Conservation (phyloP, 371 early-diverging fungal species). For the Apophysomyces variabilis region DNA sequence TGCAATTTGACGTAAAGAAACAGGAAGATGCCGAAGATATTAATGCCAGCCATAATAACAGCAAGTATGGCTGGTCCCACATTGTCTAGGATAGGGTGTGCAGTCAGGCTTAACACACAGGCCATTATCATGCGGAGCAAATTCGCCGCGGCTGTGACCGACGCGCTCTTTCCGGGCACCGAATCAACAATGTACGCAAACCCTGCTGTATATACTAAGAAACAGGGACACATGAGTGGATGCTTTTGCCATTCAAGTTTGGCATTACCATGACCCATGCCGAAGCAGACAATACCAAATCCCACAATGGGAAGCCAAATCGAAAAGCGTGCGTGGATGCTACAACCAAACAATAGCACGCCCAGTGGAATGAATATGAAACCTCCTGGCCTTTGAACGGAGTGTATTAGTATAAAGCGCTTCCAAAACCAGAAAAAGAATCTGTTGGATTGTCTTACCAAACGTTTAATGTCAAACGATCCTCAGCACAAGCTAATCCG, state of each 20-base stretch:
- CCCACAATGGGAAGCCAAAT: constrained; percentile 57
- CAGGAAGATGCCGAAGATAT: constrained; percentile 8
- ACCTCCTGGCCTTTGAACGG: constrained; percentile 39
- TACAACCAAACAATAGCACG: constrained; percentile 60
- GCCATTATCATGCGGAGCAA: constrained; percentile 30
- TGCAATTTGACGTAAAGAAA: constrained; percentile 14
- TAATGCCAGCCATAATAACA: constrained; percentile 16
- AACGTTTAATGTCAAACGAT: constrained; percentile 46
- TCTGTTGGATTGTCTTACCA: constrained; percentile 21
- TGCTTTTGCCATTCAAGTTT: not conserved
- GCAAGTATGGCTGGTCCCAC: constrained; percentile 23
- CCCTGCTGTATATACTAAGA: constrained; percentile 29
- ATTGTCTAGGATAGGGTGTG: constrained; percentile 15
- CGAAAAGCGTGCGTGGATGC: constrained; percentile 39
- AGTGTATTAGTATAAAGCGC: not conserved
- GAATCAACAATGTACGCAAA: constrained; percentile 35
- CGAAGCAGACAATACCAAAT: constrained; percentile 60
- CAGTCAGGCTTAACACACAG: constrained; percentile 12
- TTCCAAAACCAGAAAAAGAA: not conserved
- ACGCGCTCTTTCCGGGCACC: constrained; percentile 36
- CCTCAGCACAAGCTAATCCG: constrained; percentile 38
- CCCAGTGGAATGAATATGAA: constrained; percentile 58
- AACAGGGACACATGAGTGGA: not conserved
- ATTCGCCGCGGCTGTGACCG: constrained; percentile 38
- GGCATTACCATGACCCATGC: constrained; percentile 55